Base-by-base conservation (phyloP, 495 filamentous ascomycete genomes). In the Tuber aestivum region DNA sequence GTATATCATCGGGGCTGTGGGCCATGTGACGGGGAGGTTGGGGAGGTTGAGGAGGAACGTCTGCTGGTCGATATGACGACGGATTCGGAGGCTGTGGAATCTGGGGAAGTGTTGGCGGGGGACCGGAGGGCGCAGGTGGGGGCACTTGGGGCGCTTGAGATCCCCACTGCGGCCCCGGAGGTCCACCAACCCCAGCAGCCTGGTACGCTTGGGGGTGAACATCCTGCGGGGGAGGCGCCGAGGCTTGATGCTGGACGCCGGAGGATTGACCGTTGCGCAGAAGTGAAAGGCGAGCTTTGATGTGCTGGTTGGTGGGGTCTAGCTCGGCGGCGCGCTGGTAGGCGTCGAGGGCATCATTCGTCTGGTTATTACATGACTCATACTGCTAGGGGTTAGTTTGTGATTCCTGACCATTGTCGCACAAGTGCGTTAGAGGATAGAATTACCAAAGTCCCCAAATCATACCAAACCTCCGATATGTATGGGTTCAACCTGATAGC, bases 381-480 rank as follows among this genome's bases (percentile, higher is more conserved):
- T 99, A 99, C 92, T 94, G 76, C 73, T 32, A 74, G 56, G 8
- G 61, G 75, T 83, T 81, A 83, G 82, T 78, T n/a, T n/a, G 68
- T 41, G 42, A 70, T 71, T 44, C 56, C 76, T 73, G 78, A 72
- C 3, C 56, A 74, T 41, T 65, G 40, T 71, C 41, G 75, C 48
- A 48, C 20, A 45, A 27, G 70, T 65, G 41, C 77, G 32, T 21
- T 69, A 72, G 70, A n/a, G 37, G 75, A 78, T 69, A 83, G 84
- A 89, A 92, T 87, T 89, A 97, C 93, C 86, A 99, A 82, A 80
- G 96, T 99, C 61, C 95, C 95, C 61, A 99, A 86, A 86, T 99
- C 96, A 85, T 98, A 99, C 95, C 95, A 99, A 61, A 99, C 95
- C 84, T 99, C 95, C 7, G 95, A 98, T 78, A 99, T 99, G 87